These are phyloP conservation scores for Scutellaria galericulata DNA, from an alignment of 257 asterid species.

Conservation along the genomic window DNA sequence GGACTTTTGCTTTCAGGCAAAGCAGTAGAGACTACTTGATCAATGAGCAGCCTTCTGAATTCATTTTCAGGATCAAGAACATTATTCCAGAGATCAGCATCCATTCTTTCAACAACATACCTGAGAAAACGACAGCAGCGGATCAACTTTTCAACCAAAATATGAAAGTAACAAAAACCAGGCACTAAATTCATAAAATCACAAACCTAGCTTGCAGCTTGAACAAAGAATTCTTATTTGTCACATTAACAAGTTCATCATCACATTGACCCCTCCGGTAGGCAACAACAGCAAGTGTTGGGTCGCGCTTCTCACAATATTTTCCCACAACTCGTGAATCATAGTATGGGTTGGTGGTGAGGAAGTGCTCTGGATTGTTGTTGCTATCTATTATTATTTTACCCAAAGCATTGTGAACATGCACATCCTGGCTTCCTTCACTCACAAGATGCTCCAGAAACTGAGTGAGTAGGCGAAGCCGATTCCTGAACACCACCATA, in stretches of 20 bases:
- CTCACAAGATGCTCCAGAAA: slow-evolving; percentile 98
- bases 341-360: slow-evolving; percentile 89
- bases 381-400: slow-evolving; percentile 95
- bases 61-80: slow-evolving; percentile 97
- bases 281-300: slow-evolving; percentile 97
- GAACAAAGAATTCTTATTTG: slow-evolving; percentile 89
- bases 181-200: slow-evolving; percentile 13
- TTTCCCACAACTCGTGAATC: slow-evolving; percentile 96
- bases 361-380: slow-evolving; percentile 98
- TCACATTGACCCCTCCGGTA: slow-evolving; percentile 96
- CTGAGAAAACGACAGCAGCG: slow-evolving; percentile 43
- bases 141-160: slow-evolving; percentile 22
- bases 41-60: slow-evolving; percentile 94
- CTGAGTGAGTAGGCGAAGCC: slow-evolving; percentile 91
- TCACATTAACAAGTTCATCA: slow-evolving; percentile 88
- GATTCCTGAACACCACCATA: slow-evolving; percentile 63
- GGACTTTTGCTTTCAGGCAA: slow-evolving; percentile 99
- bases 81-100: slow-evolving; percentile 87
- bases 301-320: slow-evolving; percentile 97
- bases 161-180: slow-evolving; percentile 16
- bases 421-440: slow-evolving; percentile 98
- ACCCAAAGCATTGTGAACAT: slow-evolving; percentile 96
- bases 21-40: slow-evolving; percentile 99
- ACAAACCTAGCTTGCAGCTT: slow-evolving; percentile 94
- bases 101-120: slow-evolving; percentile 98